Evolutionary conservation across 1,139 yeast genomes (phyloP), one percentile per base, ranked within the genome.

Genomic region (Saccharomycopsis crataegensis): DNA sequence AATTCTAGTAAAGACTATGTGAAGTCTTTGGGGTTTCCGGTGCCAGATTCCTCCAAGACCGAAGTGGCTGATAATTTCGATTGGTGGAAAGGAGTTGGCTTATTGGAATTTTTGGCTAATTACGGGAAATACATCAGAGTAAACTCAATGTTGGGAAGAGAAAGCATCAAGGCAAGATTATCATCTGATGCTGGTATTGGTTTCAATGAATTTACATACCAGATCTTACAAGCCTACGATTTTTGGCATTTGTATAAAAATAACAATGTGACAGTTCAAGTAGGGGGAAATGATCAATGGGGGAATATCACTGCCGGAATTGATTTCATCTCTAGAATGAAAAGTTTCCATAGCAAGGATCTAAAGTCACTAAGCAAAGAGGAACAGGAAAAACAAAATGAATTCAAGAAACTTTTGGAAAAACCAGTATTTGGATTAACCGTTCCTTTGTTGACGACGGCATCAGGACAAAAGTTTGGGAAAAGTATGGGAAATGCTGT

Each of bases 271-370:
- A 74, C 77, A 50, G 68, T 90, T 40, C 97, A 93, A 69, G 81
- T 94, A 32, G 99, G 99, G 14, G 99, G 99, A 8, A 90, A 86
- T 65, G 99, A 93, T 66, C 99, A 93, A 68, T 93, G 97, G 93
- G 99, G 99, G 1, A 93, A 93, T 63, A 94, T 94, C 59, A 89
- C 96, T 6, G 98, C 98, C 0, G 99, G 99, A 0, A 79, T 88
- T 50, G 99, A 93, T 64, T 73, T 94, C 57, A 89, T 93, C 46
- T 75, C 85, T 1, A 73, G 96, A 59, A 67, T 88, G 53, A 73
- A 69, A 49, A 68, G 68, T 46, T 59, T 59, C 28, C 64, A 62
- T 45, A 61, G 60, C 5, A 61, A 61, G 56, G 62, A 60, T 48
- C 17, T 64, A 61, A 57, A 64, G 14, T 59, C 60, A 44, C 17